Evolutionary conservation across 192 early-diverging fungal species (phyloP).

Genomic region (Diversispora eburnea): DNA sequence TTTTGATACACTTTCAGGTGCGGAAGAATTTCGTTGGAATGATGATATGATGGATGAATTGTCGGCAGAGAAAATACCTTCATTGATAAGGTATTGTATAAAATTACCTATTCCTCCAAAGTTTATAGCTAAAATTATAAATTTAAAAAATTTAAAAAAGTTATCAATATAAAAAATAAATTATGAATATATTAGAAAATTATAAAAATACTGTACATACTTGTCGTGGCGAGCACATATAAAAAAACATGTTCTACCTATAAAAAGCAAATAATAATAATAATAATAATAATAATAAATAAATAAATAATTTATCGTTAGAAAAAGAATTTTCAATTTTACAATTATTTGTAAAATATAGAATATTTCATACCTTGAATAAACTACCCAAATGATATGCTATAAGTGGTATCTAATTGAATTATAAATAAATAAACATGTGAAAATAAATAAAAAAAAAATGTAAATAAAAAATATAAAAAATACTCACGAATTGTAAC

Average conservation of each 20-base stretch:
- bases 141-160: neutral
- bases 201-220: neutral
- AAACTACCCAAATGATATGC: neutral
- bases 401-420: constrained; percentile 5
- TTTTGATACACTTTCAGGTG: too few species aligned
- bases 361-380: neutral
- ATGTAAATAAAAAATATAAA: neutral
- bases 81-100: neutral
- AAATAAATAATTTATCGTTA: neutral
- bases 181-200: neutral
- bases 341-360: neutral
- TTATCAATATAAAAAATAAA: neutral
- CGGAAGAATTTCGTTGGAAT: too few species aligned
- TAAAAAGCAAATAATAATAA: too few species aligned
- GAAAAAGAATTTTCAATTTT: neutral
- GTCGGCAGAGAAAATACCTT: neutral
- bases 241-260: constrained; percentile 1
- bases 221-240: neutral
- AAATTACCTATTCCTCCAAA: constrained; percentile 14
- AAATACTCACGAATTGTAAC: constrained; percentile 10
- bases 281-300: too few species aligned
- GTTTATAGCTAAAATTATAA: constrained; percentile 1
- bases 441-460: neutral
- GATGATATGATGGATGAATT: too few species aligned
- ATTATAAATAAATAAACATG: neutral